Conservation (phyloP, 2,329 filamentous ascomycete species). For the Sclerotinia nivalis region DNA sequence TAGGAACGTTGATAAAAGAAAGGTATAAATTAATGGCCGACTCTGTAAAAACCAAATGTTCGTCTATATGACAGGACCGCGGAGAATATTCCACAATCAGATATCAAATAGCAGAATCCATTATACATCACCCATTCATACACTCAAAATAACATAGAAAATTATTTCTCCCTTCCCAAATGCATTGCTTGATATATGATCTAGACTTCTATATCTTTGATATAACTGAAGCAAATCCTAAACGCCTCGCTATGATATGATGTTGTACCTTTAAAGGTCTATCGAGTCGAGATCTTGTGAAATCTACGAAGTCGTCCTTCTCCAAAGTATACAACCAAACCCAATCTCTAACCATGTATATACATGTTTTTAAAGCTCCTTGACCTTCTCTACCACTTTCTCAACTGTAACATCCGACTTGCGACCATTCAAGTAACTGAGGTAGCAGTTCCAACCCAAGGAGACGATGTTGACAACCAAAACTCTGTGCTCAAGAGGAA, state of each 20-base stretch:
- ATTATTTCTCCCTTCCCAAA: not conserved
- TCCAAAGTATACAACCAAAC: not conserved
- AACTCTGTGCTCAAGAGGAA: conserved; percentile 68
- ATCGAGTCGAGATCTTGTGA: conserved; percentile 16
- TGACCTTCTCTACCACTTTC: conserved; percentile 19
- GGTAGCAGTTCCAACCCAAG: conserved; percentile 53
- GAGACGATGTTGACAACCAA: conserved; percentile 69
- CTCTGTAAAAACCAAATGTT: too few species aligned
- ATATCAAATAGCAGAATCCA: not conserved
- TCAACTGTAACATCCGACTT: conserved; percentile 15
- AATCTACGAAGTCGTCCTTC: conserved; percentile 5
- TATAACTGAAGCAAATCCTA: conserved; percentile 16
- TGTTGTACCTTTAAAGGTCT: conserved; percentile 19
- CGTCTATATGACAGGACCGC: not conserved
- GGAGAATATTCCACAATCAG: not conserved
- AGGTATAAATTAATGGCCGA: not conserved
- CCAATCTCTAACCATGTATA: conserved; percentile 8
- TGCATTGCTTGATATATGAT: conserved; percentile 11
- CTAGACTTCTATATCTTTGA: not conserved
- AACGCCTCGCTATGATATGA: conserved; percentile 32
- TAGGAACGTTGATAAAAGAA: too few species aligned
- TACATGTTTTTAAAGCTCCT: conserved; percentile 14
- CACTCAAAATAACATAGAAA: not conserved
- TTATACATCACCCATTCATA: conserved; percentile 15
- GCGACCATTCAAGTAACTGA: conserved; percentile 42